A percentile compares a stretch with the other conserved stretches of the same genome.
phyloP scores from a whole-genome alignment of 768 basidiomycete species.

The Lactarius tabidus region DNA sequence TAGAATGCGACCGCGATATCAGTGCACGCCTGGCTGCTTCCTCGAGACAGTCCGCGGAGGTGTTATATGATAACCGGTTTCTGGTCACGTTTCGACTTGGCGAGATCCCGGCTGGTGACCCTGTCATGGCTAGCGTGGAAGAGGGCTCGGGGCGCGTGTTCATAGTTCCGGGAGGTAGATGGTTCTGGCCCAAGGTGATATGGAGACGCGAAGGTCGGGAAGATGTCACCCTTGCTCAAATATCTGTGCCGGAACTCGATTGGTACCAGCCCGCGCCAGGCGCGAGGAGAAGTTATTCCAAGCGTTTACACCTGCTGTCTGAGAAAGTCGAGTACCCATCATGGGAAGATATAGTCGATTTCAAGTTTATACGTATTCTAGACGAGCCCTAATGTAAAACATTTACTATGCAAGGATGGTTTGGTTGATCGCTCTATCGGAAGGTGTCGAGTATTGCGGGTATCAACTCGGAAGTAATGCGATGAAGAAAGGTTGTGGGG shows the following conservation, averaged over 20 bases:
- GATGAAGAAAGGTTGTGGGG: not conserved
- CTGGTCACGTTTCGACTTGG: slow-evolving; percentile 44
- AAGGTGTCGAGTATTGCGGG: not conserved
- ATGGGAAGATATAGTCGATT: slow-evolving; percentile 19
- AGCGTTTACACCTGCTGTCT: not conserved
- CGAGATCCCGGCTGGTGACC: slow-evolving; percentile 40
- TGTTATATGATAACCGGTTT: slow-evolving; percentile 68
- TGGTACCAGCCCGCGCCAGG: slow-evolving; percentile 19
- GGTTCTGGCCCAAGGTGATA: slow-evolving; percentile 48
- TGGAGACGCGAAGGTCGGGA: slow-evolving; percentile 14
- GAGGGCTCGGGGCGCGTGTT: slow-evolving; percentile 29
- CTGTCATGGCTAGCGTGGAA: slow-evolving; percentile 29
- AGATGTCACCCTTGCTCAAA: slow-evolving; percentile 21
- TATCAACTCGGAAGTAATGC: not conserved
- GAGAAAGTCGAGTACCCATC: not conserved
- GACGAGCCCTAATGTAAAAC: slow-evolving; percentile 21
- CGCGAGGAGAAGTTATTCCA: slow-evolving; percentile 7
- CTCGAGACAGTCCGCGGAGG: slow-evolving; percentile 31
- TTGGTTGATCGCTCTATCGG: not conserved
- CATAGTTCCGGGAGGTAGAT: slow-evolving; percentile 40
- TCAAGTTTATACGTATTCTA: slow-evolving; percentile 25
- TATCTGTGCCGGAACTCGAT: slow-evolving; percentile 13
- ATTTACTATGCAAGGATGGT: not conserved
- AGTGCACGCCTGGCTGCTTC: slow-evolving; percentile 26
- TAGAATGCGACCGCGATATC: slow-evolving; percentile 40